Conservation (phyloP, 257 asterid species). For the Phtheirospermum japonicum region DNA sequence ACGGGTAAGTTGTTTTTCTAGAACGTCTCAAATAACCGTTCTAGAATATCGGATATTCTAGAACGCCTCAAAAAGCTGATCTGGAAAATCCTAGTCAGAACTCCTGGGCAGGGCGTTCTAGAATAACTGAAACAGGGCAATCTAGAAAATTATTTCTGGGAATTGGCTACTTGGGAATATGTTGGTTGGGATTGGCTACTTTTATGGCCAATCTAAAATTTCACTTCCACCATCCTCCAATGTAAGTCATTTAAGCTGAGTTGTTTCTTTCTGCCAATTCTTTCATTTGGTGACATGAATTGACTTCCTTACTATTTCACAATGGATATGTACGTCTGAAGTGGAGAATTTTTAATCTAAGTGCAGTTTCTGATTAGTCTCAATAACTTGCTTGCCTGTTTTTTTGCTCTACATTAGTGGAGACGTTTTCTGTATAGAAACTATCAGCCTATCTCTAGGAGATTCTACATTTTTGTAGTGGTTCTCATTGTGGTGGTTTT, state of each 20-base stretch:
- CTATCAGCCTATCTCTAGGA: not conserved
- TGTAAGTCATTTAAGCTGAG: slow-evolving; percentile 48
- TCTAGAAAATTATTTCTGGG: too few relatives aligned
- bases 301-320: slow-evolving; percentile 19
- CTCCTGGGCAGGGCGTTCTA: too few relatives aligned
- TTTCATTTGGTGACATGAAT: slow-evolving; percentile 13
- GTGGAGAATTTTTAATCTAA: slow-evolving; percentile 14
- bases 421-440: slow-evolving; percentile 5
- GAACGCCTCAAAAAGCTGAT: too few relatives aligned
- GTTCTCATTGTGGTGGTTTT: slow-evolving; percentile 5
- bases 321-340: slow-evolving; percentile 14
- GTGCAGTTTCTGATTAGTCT: too few relatives aligned
- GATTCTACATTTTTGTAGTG: not conserved
- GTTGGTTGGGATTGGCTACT: slow-evolving; percentile 97
- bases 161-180: slow-evolving; percentile 80
- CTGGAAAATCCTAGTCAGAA: too few relatives aligned
- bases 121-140: too few relatives aligned
- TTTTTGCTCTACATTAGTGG: not conserved
- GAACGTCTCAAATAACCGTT: too few relatives aligned
- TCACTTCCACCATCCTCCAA: slow-evolving; percentile 56
- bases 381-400: slow-evolving; percentile 14
- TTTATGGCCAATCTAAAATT: slow-evolving; percentile 88
- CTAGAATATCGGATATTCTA: too few relatives aligned
- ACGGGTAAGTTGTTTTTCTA: too few relatives aligned
- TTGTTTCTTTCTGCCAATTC: slow-evolving; percentile 7